Percentiles rank a stretch among this genome's conserved stretches.
These are phyloP conservation scores for Coffea canephora DNA, from an alignment of 257 asterid species.

Conservation along the genomic window DNA sequence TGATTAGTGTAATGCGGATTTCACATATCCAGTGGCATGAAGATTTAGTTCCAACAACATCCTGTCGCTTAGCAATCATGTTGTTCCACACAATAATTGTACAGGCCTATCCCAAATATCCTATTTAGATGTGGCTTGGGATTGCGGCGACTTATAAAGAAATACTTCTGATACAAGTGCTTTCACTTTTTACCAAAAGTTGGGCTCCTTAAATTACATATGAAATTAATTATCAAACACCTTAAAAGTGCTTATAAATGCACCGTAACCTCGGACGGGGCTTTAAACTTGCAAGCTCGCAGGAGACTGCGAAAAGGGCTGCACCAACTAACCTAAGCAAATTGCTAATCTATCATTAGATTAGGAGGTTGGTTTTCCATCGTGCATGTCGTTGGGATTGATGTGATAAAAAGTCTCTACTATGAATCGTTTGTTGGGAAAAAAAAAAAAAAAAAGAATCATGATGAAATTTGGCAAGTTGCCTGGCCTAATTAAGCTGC, in stretches of 20 bases:
- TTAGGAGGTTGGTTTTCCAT: no score
- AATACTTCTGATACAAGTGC: no score
- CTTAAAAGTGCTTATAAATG: no score
- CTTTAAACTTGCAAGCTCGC: not conserved
- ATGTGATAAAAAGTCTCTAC: not conserved
- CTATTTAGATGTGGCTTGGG: no score
- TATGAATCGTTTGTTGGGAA: no score
- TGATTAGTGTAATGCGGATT: not conserved
- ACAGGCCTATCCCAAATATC: not conserved
- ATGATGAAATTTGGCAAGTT: not conserved
- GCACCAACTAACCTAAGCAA: not conserved
- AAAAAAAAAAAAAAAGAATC: no score
- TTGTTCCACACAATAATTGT: constrained; percentile 7
- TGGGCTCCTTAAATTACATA: no score
- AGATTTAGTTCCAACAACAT: not conserved
- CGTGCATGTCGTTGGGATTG: not conserved
- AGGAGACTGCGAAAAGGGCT: not conserved
- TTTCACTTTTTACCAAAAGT: no score
- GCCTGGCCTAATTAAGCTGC: not conserved
- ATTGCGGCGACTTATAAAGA: no score
- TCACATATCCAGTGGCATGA: not conserved
- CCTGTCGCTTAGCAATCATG: not conserved
- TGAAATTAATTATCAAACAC: no score
- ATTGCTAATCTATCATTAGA: constrained; percentile 1
- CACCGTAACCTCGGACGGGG: no score